Conservation (phyloP, 306 rosid species). For the Lathyrus tuberosus region DNA sequence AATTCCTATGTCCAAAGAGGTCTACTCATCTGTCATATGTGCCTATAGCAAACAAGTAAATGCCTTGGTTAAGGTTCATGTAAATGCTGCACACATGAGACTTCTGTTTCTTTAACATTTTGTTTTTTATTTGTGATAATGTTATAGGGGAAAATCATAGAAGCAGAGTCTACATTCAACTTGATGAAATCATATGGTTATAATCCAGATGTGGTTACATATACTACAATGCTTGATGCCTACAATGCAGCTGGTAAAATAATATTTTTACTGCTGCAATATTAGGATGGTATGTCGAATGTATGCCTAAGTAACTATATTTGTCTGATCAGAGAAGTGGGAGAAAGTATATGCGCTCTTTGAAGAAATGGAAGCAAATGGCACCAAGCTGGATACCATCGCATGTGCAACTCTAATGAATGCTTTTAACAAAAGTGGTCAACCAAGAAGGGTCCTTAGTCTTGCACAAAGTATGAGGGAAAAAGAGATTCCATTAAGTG, state of each 20-base stretch:
- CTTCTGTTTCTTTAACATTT: conserved; percentile 27
- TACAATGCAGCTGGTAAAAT: conserved; percentile 69
- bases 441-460: conserved; percentile 70
- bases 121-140: conserved; percentile 30
- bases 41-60: conserved; percentile 86
- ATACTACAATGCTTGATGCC: conserved; percentile 85
- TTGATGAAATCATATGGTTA: conserved; percentile 67
- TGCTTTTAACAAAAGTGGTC: conserved; percentile 86
- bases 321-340: conserved; percentile 68
- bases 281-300: conserved; percentile 27
- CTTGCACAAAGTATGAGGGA: conserved; percentile 80
- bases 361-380: conserved; percentile 76
- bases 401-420: conserved; percentile 86
- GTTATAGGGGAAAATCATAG: conserved; percentile 64
- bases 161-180: conserved; percentile 80
- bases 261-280: conserved; percentile 26
- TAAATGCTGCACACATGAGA: conserved; percentile 24
- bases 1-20: conserved; percentile 75
- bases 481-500: conserved; percentile 71
- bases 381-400: conserved; percentile 67
- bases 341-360: conserved; percentile 69
- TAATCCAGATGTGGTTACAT: conserved; percentile 73
- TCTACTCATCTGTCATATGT: conserved; percentile 74
- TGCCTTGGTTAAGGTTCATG: conserved; percentile 35
- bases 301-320: conserved; percentile 33